Base-by-base conservation (phyloP, 768 basidiomycete genomes). In the Boletus edulis region DNA sequence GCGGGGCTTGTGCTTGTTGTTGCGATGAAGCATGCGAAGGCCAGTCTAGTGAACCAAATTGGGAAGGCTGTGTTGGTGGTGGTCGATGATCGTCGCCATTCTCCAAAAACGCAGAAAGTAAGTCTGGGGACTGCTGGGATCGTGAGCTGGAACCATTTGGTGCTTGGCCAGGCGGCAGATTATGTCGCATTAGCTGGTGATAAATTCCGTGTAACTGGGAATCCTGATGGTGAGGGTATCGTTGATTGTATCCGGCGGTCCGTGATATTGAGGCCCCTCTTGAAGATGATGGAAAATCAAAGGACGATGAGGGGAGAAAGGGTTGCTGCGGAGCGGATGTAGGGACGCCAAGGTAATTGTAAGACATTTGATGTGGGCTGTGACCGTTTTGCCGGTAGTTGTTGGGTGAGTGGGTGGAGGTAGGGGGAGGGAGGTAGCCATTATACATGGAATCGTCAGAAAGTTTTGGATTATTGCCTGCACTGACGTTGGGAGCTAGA, bases 281-380 rank as follows among this genome's bases (percentile, higher is more conserved):
- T 18, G 69, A 65, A 4, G 70, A 70, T 8, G 69, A 61, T 11
- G 69, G 58, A 46, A 69, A 71, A 35, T 70, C 71, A 44, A 71
- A 67, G 8, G 59, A 59, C 4, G 70, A 62, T 0, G 67, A 60
- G 6, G 62, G 51, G 29, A 71, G 57, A 47, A 59, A 63, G 2
- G 49, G 51, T 13, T 68, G 62, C 37, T 70, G 71, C 3, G 62
- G 57, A 18, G 49, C 49, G 22, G 64, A 47, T 9, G 55, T 22
- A 18, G 54, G 22, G 13, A 46, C 62, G 22, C 68, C 64, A 10
- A 60, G 46, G 47, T 71, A 71, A 43, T 45, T 64, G 40, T 71
- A 71, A 11, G 55, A 22, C 10, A 63, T 38, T 29, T 64, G 62
- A n/a, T 71, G 69, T n/a, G 67, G 65, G 18, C 59, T 45, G 24